Evolutionary conservation across 805 yeast species (phyloP), one percentile per base, ranked within the genome.

Genomic region (Debaryomyces maramus): DNA sequence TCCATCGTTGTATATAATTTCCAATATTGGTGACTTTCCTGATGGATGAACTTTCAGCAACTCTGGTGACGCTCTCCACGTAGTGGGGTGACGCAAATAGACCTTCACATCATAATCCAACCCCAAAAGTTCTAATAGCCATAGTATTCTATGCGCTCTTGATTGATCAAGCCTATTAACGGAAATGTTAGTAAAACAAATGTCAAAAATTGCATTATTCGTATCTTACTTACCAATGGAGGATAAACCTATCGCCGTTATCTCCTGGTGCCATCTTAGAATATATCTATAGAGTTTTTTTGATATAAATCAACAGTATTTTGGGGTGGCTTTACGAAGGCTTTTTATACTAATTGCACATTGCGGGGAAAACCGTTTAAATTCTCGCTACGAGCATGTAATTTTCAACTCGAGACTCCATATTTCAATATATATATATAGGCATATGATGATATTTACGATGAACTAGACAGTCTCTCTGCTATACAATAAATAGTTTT

Each of bases 21-120:
- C 83, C 32, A 85, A 45, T 1, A 82, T 56, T 1, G 91, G 91
- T 0, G 80, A 64, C 51, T 79, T 80, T 0, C 88, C 89, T 16
- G 78, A 58, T 7, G 85, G 83, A 51, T 80, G 85, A 8, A 81
- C 61, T 28, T 73, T 63, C 43, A 67, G 67, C 28, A 82, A 57
- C 26, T 65, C 79, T 2, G 63, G 62, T 6, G 78, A 79, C 1
- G 66, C 69, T 30, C 77, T 61, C 59, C 69, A 68, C 14, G 69
- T 65, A 6, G 63, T 60, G 2, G 68, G 63, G 45, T 75, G 65
- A 36, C 89, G 70, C 41, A 72, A 59, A 56, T 78, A 81, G 3
- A 73, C 53, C 46, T 77, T 73, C 14, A 81, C 59, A 10, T 74
- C 77, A 51, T 80, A 84, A 18, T 75, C 76, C 5, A 83, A 52